phyloP scores from a whole-genome alignment of 495 filamentous ascomycete genomes.

The Penicillium coffeae region DNA sequence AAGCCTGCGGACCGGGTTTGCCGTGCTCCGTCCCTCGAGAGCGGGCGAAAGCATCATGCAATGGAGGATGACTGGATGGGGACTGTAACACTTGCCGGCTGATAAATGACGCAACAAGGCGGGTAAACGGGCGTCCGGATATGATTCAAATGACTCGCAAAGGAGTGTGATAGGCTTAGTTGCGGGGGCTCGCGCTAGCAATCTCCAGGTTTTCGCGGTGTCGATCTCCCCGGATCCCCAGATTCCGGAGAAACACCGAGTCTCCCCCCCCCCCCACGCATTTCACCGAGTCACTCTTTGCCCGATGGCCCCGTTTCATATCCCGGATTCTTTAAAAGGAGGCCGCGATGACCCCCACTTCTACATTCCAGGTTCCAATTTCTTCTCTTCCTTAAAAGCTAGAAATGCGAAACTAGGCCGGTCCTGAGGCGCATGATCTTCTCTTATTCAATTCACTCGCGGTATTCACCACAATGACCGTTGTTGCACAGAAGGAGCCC shows the following conservation, averaged over 20 bases:
- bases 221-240: neutral
- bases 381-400: no score
- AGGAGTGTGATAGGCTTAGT: neutral
- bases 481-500: slow-evolving; percentile 23
- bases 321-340: neutral
- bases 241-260: neutral
- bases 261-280: neutral
- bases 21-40: no score
- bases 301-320: neutral
- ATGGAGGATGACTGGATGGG: no score
- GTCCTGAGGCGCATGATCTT: neutral
- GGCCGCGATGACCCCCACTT: neutral
- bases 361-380: no score
- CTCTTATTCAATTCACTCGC: neutral
- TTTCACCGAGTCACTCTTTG: neutral
- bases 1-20: no score
- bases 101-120: no score
- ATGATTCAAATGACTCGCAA: neutral
- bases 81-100: no score
- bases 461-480: neutral
- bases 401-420: no score
- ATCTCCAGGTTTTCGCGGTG: neutral
- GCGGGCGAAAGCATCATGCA: no score
- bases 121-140: no score
- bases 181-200: neutral